Conservation (phyloP, 768 basidiomycete genomes). For the Tulasnella sp. region DNA sequence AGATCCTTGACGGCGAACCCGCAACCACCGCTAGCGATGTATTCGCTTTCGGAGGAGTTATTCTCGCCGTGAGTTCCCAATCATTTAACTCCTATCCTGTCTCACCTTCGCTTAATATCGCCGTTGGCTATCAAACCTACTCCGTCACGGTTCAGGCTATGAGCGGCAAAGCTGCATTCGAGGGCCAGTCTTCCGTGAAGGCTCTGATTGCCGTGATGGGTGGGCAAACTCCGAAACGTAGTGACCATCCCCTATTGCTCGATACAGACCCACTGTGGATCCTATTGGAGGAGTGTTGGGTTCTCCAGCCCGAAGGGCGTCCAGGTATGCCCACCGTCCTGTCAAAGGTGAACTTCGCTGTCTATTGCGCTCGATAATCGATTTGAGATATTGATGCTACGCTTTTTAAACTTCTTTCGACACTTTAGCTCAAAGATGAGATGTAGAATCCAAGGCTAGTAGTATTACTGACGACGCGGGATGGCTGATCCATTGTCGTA, state of each 20-base stretch:
- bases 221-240: neutral
- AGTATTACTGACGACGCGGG: no score
- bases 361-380: no score
- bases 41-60: neutral
- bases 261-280: neutral
- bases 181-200: neutral
- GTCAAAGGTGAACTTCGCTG: neutral
- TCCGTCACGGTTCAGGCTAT: neutral
- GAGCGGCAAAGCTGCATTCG: neutral
- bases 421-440: no score
- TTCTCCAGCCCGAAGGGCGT: neutral
- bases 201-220: neutral
- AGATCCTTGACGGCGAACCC: neutral
- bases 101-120: no score
- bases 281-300: neutral
- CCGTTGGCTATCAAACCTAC: neutral
- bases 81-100: no score
- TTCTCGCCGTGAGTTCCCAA: neutral
- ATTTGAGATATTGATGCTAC: no score
- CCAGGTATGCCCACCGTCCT: neutral
- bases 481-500: no score
- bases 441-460: no score
- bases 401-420: no score
- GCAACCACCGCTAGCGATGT: neutral
- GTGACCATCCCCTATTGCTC: neutral